A percentile compares a stretch with the other conserved stretches of the same genome.
These are phyloP conservation scores for Crithidia thermophila DNA, from an alignment of 208 protist genomes.

Conservation along the genomic window DNA sequence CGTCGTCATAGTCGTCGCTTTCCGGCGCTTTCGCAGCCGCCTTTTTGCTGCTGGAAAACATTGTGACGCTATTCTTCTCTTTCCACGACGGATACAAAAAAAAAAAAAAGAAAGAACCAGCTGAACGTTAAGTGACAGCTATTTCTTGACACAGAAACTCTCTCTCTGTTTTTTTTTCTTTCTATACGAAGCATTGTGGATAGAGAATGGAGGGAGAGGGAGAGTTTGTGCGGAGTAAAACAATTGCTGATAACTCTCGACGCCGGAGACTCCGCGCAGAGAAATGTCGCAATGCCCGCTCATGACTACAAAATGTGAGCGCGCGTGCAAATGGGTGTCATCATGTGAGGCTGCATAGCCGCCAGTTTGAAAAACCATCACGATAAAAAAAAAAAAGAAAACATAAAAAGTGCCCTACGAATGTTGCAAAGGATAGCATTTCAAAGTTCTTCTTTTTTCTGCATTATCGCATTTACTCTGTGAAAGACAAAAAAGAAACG, in stretches of 20 bases:
- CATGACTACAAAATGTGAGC: too few relatives aligned
- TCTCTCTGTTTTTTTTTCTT: too few relatives aligned
- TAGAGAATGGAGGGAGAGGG: too few relatives aligned
- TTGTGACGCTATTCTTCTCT: neutral
- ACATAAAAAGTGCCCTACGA: neutral
- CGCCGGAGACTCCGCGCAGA: too few relatives aligned
- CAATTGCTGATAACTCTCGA: too few relatives aligned
- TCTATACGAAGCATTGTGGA: too few relatives aligned
- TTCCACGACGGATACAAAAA: neutral
- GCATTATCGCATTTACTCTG: neutral
- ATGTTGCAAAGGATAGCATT: neutral
- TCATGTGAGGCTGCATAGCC: neutral
- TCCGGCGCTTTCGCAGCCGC: conserved; percentile 4
- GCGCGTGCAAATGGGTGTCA: too few relatives aligned
- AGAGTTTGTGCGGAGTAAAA: too few relatives aligned
- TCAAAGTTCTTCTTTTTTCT: conserved; percentile 1
- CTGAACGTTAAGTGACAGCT: too few relatives aligned
- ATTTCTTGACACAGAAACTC: too few relatives aligned
- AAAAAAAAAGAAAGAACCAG: neutral
- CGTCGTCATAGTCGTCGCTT: conserved; percentile 31
- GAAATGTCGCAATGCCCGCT: too few relatives aligned
- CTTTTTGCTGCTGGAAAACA: conserved; percentile 25
- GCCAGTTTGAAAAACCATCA: neutral
- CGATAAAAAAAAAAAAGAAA: conserved; percentile 14
- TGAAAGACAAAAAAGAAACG: conserved; percentile 15